Conservation (phyloP, 306 rosid species). For the Mimosa bimucronata region DNA sequence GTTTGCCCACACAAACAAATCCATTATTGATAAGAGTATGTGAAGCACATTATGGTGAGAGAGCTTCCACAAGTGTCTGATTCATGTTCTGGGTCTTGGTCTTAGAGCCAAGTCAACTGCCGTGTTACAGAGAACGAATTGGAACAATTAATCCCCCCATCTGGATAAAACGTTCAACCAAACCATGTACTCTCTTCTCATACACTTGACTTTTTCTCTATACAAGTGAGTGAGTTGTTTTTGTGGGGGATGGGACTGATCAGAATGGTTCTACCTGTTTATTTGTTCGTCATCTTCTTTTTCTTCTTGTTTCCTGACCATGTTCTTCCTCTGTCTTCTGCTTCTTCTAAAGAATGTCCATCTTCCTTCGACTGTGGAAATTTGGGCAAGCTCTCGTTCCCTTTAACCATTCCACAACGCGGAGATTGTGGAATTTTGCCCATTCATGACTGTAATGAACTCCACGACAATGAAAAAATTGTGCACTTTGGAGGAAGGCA, state of each 20-base stretch:
- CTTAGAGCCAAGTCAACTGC: neutral
- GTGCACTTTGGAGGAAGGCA: slow-evolving; percentile 20
- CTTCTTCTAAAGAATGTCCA: neutral
- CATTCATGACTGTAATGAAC: slow-evolving; percentile 33
- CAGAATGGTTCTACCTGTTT: neutral
- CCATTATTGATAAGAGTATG: no score
- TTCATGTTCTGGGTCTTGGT: neutral
- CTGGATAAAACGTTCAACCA: no score
- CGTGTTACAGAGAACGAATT: no score
- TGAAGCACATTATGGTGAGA: neutral
- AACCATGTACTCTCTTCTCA: no score
- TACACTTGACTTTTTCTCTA: no score
- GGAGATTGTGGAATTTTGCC: slow-evolving; percentile 34
- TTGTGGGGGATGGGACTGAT: no score
- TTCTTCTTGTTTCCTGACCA: neutral
- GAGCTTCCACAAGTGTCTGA: neutral
- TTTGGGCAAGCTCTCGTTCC: neutral
- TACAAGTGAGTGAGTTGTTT: neutral
- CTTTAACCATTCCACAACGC: slow-evolving; percentile 11
- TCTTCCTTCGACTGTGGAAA: slow-evolving; percentile 40
- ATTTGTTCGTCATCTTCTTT: neutral
- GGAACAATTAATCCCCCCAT: no score
- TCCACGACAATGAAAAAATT: neutral
- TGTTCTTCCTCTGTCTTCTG: neutral
- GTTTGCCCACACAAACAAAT: no score